Evolutionary conservation across 2,329 filamentous ascomycete genomes (phyloP), one percentile per base, ranked within the genome.

Genomic region (Verticillium isaacii): DNA sequence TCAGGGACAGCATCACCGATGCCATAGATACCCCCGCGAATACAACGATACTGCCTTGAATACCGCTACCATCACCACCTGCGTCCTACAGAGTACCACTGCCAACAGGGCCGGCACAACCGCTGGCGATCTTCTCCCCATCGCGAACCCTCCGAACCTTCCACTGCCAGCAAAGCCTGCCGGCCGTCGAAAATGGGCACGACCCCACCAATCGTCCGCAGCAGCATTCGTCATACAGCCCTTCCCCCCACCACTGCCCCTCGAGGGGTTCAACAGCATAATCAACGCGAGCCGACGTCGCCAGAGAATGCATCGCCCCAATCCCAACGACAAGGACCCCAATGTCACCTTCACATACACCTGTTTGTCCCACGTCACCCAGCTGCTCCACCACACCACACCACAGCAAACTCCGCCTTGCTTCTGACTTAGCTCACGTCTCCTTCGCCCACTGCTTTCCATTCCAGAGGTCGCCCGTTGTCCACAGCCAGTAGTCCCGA

Each of bases 401-500:
- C 8, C 15, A 17, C 14, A 14, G 2, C 34, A 7, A 11, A 36
- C 9, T 29, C 29, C 34, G 34, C 14, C 34, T 36, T 36, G 34
- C 29, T 29, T 29, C 29, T 29, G 29, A 29, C 29, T 29, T 29
- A 29, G 29, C 29, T 72, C 57, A 74, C 8, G 66, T 64, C 66
- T 79, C 76, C 66, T 82, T 82, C 9, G 69, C 71, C 80, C 80
- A 85, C 57, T 82, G 78, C 61, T 78, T 78, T 17, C 81, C 82
- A 69, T 70, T 82, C 82, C 82, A 85, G 15, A 83, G 61, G 4
- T 66, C 66, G 0, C 70, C 76, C 1, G 77, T 80, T 11, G 78
- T 82, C 78, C 79, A 81, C 32, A 84, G 60, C 78, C 80, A 85
- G 63, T 82, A 82, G 63, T 83, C 79, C 19, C 80, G 69, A 1